Base-by-base conservation (phyloP, 331 rosid species). In the Acacia concinna region DNA sequence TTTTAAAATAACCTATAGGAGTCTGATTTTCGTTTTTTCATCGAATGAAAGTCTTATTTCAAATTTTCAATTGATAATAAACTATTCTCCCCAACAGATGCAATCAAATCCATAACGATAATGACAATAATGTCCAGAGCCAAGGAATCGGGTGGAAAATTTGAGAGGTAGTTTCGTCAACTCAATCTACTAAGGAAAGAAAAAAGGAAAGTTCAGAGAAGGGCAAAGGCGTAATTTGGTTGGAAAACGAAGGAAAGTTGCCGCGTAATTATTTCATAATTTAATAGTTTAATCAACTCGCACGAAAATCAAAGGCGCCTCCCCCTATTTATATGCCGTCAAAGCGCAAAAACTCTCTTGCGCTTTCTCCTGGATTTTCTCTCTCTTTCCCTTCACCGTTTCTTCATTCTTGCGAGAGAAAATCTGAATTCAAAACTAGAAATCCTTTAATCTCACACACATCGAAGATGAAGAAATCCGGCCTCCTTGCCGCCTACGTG, bases 401-500 rank as follows among this genome's bases (percentile, higher is more conserved):
- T 86, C 79, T 46, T 27, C 41, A 38, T 38, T 38, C 12, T 38
- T 8, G 11, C 67, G 44, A 34, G 64, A 71, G 49, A 79, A 49
- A 20, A 20, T 23, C 46, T 43, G 47, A 27, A 8, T 38, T 38
- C 41, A 38, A 38, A 38, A 38, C 41, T 8, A 38, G 41, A 8
- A 9, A 8, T 38, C 12, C 41, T 38, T 38, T 1, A 27, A 12
- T 51, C 47, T 4, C 31, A 18, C 32, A 6, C 81, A 1, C 62
- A n/a, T 72, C 5, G 1, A 64, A 15, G 18, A 93, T 90, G 97
- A 87, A 80, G 88, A 90, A 86, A 76, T 88, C 87, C 0, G 86
- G 86, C 23, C n/a, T 91, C 59, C 31, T 87, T 1, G 89, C 91
- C 0, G 91, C 93, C 78, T 89, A 91, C 31, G 47, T 89, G 64